A percentile compares a stretch with the other conserved stretches of the same genome.
Evolutionary conservation across 1,284 basidiomycete species (phyloP).

Genomic region (Puccinia hordei): DNA sequence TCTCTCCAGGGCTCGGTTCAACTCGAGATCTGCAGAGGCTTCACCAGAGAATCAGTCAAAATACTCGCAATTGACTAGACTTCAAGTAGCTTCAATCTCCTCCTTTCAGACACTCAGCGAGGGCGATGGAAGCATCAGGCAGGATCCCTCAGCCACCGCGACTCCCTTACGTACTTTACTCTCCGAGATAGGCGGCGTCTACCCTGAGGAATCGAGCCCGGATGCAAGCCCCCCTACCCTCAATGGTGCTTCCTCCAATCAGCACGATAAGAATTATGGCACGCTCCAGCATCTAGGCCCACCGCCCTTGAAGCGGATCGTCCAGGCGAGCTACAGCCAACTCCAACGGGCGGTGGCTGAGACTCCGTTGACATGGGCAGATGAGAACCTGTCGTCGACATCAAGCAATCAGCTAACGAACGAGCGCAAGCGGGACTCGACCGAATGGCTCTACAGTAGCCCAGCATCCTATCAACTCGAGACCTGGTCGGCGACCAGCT

Average conservation of each 20-base stretch:
- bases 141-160: background rate
- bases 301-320: background rate
- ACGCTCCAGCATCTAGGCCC: background rate
- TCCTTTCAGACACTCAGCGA: background rate
- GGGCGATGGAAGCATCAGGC: slow-evolving; percentile 10
- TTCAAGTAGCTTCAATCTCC: background rate
- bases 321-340: slow-evolving; percentile 33
- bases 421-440: slow-evolving; percentile 19
- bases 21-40: background rate
- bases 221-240: background rate
- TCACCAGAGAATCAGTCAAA: background rate
- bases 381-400: slow-evolving; percentile 11
- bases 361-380: slow-evolving; percentile 41
- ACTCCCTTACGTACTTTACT: slow-evolving; percentile 13
- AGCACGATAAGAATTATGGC: slow-evolving; percentile 1
- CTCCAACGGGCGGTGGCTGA: slow-evolving; percentile 46
- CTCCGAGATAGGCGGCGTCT: slow-evolving; percentile 10
- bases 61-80: background rate
- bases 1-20: slow-evolving; percentile 23
- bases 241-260: background rate
- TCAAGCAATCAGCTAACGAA: background rate
- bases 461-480: background rate
- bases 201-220: slow-evolving; percentile 11
- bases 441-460: slow-evolving; percentile 17
- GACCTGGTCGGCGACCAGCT: slow-evolving; percentile 14